A percentile compares a stretch with the other conserved stretches of the same genome.
phyloP scores from a whole-genome alignment of 2,329 filamentous ascomycete genomes.

The Acrodontium crateriforme region DNA sequence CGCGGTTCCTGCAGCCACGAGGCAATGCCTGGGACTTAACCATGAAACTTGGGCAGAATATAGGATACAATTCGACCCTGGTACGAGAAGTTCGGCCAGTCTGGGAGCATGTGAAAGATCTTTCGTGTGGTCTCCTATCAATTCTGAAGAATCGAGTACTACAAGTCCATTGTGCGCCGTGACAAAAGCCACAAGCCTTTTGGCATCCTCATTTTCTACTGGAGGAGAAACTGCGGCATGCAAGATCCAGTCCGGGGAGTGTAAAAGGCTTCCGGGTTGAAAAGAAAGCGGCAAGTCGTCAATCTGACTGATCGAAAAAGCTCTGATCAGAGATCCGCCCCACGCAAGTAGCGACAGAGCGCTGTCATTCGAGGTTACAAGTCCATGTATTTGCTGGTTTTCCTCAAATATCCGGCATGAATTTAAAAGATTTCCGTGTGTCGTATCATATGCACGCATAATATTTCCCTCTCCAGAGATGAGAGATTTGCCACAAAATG shows the following conservation, averaged over 20 bases:
- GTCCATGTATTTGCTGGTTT: slow-evolving; percentile 61
- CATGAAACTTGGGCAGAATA: slow-evolving; percentile 69
- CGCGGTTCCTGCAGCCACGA: slow-evolving; percentile 79
- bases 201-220: neutral
- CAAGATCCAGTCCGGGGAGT: slow-evolving; percentile 64
- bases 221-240: slow-evolving; percentile 41
- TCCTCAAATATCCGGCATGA: slow-evolving; percentile 42
- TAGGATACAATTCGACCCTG: slow-evolving; percentile 67
- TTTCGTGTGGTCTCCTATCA: no score
- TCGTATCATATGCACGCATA: slow-evolving; percentile 25
- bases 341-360: slow-evolving; percentile 43
- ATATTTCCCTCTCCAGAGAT: slow-evolving; percentile 31
- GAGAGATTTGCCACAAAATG: slow-evolving; percentile 18
- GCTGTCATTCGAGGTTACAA: slow-evolving; percentile 32
- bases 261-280: slow-evolving; percentile 28
- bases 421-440: slow-evolving; percentile 13
- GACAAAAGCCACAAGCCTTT: slow-evolving; percentile 43
- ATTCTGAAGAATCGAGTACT: slow-evolving; percentile 2
- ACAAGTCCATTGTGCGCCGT: slow-evolving; percentile 81
- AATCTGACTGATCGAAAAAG: slow-evolving; percentile 1
- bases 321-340: slow-evolving; percentile 40
- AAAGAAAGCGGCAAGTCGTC: slow-evolving; percentile 8
- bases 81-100: slow-evolving; percentile 26
- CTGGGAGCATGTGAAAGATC: no score
- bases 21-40: slow-evolving; percentile 42